A percentile compares a stretch with the other conserved stretches of the same genome.
Evolutionary conservation across 2,329 filamentous ascomycete genomes (phyloP).

Genomic region (Neoascochyta sp.): DNA sequence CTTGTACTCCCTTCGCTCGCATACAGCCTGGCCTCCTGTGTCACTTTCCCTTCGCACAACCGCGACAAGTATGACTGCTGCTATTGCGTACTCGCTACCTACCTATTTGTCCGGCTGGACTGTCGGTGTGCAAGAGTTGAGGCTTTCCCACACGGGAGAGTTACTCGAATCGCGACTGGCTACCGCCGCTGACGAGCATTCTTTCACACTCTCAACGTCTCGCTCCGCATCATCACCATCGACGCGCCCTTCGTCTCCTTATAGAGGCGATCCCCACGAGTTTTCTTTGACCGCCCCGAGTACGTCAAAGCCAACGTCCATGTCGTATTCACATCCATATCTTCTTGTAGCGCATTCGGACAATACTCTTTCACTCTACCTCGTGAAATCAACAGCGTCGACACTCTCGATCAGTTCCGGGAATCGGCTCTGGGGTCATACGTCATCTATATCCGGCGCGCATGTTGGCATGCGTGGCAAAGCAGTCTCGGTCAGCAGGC

Average conservation of each 20-base stretch:
- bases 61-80: constrained; percentile 64
- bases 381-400: constrained; percentile 69
- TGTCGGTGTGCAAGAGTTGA: constrained; percentile 85
- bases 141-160: constrained; percentile 54
- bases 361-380: constrained; percentile 79
- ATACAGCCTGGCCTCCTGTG: constrained; percentile 72
- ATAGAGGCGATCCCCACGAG: constrained; percentile 24
- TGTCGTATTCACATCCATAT: constrained; percentile 70
- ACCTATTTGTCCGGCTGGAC: constrained; percentile 78
- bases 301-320: constrained; percentile 43
- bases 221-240: constrained; percentile 24
- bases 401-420: constrained; percentile 67
- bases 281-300: constrained; percentile 15
- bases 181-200: constrained; percentile 49
- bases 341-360: constrained; percentile 79
- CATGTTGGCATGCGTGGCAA: constrained; percentile 82
- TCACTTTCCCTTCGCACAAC: constrained; percentile 77
- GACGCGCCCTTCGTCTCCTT: constrained; percentile 24
- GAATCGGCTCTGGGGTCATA: constrained; percentile 83
- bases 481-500: constrained; percentile 79
- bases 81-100: constrained; percentile 80
- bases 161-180: constrained; percentile 50
- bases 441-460: constrained; percentile 80
- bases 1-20: constrained; percentile 74
- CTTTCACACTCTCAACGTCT: constrained; percentile 39